These are phyloP conservation scores for Megacollybia marginata DNA, from an alignment of 768 basidiomycete genomes.

Conservation along the genomic window DNA sequence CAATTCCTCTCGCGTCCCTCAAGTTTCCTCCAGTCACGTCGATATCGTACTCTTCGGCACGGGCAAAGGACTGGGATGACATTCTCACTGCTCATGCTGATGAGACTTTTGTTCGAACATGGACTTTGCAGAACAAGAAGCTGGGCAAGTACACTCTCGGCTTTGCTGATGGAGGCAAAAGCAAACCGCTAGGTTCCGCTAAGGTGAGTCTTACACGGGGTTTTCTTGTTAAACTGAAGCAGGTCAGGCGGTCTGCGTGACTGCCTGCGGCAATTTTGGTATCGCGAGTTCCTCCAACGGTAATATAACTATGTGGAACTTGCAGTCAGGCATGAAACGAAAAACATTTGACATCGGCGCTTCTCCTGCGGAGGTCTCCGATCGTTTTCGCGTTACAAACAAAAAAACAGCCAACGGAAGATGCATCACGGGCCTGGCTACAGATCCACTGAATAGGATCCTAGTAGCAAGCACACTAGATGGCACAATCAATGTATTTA, in stretches of 20 bases:
- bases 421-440: conserved; percentile 74
- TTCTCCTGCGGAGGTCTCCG: conserved; percentile 47
- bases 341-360: conserved; percentile 67
- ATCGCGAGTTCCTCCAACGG: conserved; percentile 78
- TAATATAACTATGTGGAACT: conserved; percentile 86
- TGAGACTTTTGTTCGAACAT: conserved; percentile 77
- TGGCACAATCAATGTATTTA: conserved; percentile 74
- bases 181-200: conserved; percentile 45
- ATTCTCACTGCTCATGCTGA: conserved; percentile 86
- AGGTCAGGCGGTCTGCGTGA: conserved; percentile 74
- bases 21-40: conserved; percentile 80
- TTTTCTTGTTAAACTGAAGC: neutral
- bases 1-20: conserved; percentile 71
- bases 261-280: conserved; percentile 95
- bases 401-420: conserved; percentile 38
- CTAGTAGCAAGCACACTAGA: conserved; percentile 84
- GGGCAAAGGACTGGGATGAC: conserved; percentile 97
- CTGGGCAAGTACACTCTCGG: conserved; percentile 31
- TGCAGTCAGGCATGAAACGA: conserved; percentile 88
- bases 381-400: conserved; percentile 31
- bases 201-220: conserved; percentile 41
- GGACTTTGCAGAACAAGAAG: conserved; percentile 5
- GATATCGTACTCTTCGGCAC: conserved; percentile 69
- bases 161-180: conserved; percentile 45
- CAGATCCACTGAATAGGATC: conserved; percentile 75